Percentiles rank a stretch among this genome's conserved stretches.
These are phyloP conservation scores for Eucalyptus marginata DNA, from an alignment of 345 rosid species.

Conservation along the genomic window DNA sequence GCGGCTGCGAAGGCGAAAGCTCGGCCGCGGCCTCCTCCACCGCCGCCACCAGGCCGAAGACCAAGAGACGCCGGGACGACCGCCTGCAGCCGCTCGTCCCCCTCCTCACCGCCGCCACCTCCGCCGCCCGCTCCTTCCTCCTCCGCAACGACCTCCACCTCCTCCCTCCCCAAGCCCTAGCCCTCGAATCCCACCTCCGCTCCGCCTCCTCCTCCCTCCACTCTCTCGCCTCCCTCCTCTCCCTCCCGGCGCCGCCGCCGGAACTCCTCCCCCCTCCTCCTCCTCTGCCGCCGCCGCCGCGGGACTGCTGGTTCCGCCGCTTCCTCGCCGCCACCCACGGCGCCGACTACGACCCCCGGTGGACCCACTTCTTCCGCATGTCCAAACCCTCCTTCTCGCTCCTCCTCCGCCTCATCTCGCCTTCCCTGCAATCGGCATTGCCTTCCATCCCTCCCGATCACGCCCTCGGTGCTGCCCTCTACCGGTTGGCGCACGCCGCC, in stretches of 20 bases:
- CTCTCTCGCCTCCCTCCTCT: not conserved
- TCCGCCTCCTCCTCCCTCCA: slow-evolving; percentile 6
- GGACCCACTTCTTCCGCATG: slow-evolving; percentile 53
- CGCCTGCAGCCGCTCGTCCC: slow-evolving; percentile 8
- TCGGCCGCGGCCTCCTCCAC: not conserved
- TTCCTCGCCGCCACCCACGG: slow-evolving; percentile 15
- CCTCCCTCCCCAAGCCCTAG: slow-evolving; percentile 24
- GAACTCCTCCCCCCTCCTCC: not conserved
- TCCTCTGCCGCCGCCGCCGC: not conserved
- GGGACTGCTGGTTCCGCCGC: slow-evolving; percentile 31
- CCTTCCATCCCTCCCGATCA: slow-evolving; percentile 19
- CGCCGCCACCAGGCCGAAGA: not conserved
- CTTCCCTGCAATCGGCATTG: slow-evolving; percentile 21
- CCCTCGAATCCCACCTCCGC: slow-evolving; percentile 24
- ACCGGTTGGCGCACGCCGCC: slow-evolving; percentile 66
- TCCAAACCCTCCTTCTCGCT: slow-evolving; percentile 28
- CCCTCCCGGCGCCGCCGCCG: not conserved
- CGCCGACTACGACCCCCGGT: slow-evolving; percentile 32
- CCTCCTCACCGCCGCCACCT: slow-evolving; percentile 29
- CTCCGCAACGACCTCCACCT: slow-evolving; percentile 28
- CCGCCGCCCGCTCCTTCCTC: slow-evolving; percentile 37
- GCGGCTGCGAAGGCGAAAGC: not conserved
- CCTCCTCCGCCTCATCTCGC: slow-evolving; percentile 34
- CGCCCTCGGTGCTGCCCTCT: slow-evolving; percentile 53
- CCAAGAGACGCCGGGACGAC: not conserved